These are phyloP conservation scores for Globisporangium paroecandrum DNA, from an alignment of 352 stramenopile genomes.

Conservation along the genomic window DNA sequence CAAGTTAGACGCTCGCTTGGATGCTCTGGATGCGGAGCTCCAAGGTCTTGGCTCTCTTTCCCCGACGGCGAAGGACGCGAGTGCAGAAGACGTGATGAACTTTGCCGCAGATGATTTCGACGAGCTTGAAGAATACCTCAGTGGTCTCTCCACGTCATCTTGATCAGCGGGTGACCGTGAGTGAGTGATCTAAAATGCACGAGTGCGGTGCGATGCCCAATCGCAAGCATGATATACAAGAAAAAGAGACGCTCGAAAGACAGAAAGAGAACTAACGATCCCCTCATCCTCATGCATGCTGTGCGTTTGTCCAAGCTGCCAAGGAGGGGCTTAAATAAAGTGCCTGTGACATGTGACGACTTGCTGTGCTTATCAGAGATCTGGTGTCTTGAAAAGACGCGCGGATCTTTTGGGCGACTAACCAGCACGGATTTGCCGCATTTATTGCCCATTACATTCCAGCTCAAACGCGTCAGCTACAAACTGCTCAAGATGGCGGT, in stretches of 20 bases:
- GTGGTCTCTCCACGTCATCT: conserved; percentile 56
- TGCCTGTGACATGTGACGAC: conserved; percentile 12
- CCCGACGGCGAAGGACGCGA: conserved; percentile 41
- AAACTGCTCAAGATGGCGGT: conserved; percentile 9
- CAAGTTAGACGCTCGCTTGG: conserved; percentile 59
- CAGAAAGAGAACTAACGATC: conserved; percentile 3
- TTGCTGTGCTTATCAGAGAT: not conserved
- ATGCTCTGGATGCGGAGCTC: conserved; percentile 72
- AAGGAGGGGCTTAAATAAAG: conserved; percentile 11
- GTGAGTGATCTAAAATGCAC: not conserved
- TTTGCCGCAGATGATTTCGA: conserved; percentile 87
- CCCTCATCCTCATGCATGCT: not conserved
- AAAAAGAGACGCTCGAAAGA: not conserved
- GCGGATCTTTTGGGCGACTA: conserved; percentile 4
- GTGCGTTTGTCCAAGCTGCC: not conserved
- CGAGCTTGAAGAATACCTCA: conserved; percentile 86
- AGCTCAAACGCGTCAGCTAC: not conserved
- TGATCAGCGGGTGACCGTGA: not conserved
- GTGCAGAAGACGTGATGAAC: conserved; percentile 71
- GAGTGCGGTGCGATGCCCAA: not conserved
- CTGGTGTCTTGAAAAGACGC: conserved; percentile 1
- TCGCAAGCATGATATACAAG: not conserved
- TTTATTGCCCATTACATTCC: not conserved
- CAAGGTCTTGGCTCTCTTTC: conserved; percentile 51
- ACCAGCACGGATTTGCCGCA: not conserved